A percentile compares a stretch with the other conserved stretches of the same genome.
phyloP scores from a whole-genome alignment of 805 yeast genomes.

The Cyberlindnera suaveolens region DNA sequence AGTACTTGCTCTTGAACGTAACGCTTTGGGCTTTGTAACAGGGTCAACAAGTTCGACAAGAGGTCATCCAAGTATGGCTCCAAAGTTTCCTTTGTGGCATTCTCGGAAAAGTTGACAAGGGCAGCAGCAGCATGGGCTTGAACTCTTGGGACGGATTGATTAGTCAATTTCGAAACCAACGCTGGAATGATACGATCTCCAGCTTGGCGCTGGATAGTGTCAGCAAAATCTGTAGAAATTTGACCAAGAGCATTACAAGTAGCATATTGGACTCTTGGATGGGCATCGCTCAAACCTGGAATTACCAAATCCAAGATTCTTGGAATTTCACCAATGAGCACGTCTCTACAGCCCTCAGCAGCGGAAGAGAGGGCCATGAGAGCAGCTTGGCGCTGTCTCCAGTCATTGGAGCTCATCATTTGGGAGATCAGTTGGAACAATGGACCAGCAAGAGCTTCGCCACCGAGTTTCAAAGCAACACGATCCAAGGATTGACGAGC shows the following conservation, averaged over 20 bases:
- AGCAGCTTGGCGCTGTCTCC: constrained; percentile 97
- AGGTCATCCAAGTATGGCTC: constrained; percentile 91
- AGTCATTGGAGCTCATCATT: constrained; percentile 67
- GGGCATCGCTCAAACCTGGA: constrained; percentile 80
- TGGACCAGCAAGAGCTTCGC: constrained; percentile 77
- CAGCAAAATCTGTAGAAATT: constrained; percentile 94
- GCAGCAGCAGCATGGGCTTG: constrained; percentile 99
- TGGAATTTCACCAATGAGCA: constrained; percentile 74
- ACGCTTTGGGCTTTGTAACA: constrained; percentile 79
- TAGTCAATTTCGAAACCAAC: constrained; percentile 70
- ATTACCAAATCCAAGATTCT: constrained; percentile 76
- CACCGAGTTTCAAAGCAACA: constrained; percentile 76
- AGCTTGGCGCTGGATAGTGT: constrained; percentile 72
- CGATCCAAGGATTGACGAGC: constrained; percentile 95
- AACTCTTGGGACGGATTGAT: constrained; percentile 77
- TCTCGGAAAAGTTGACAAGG: constrained; percentile 89
- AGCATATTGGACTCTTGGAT: constrained; percentile 94
- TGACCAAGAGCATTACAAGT: constrained; percentile 97
- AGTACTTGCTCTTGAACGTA: constrained; percentile 97
- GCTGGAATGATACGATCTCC: constrained; percentile 83
- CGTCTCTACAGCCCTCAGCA: constrained; percentile 95
- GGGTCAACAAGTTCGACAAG: constrained; percentile 62
- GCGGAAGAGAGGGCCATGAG: constrained; percentile 95
- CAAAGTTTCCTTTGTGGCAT: constrained; percentile 76
- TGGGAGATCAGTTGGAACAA: constrained; percentile 81